phyloP scores from a whole-genome alignment of 2,329 filamentous ascomycete genomes.

The Rutstroemia sp. region DNA sequence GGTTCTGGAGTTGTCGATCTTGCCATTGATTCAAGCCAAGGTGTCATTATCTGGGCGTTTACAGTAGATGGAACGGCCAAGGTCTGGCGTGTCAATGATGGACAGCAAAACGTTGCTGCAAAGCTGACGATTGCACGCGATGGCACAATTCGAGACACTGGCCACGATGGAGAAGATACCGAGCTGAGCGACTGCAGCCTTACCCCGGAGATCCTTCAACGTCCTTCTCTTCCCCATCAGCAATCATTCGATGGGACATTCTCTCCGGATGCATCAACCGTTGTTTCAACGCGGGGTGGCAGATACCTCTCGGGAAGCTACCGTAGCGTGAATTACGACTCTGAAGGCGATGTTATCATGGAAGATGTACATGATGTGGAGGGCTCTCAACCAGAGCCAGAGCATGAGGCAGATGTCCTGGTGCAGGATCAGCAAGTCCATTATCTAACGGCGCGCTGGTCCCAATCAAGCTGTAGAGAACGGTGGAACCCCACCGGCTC shows the following conservation, averaged over 20 bases:
- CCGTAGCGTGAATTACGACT: conserved; percentile 12
- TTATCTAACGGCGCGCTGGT: conserved; percentile 8
- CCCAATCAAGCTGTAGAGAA: background rate
- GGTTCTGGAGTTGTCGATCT: conserved; percentile 42
- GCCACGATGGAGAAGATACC: conserved; percentile 13
- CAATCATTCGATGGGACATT: conserved; percentile 20
- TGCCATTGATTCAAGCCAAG: conserved; percentile 37
- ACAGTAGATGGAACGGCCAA: conserved; percentile 35
- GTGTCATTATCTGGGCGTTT: conserved; percentile 47
- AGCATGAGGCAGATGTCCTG: background rate
- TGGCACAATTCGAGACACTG: conserved; percentile 24
- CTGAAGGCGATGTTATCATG: conserved; percentile 23
- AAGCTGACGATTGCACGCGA: conserved; percentile 22
- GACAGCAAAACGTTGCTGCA: conserved; percentile 7
- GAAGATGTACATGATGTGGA: conserved; percentile 14
- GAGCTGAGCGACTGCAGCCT: conserved; percentile 7
- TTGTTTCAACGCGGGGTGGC: background rate
- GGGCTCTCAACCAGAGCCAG: conserved; percentile 6
- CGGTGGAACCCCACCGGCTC: conserved; percentile 2
- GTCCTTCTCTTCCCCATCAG: background rate
- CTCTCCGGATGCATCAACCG: background rate
- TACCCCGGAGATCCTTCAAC: background rate
- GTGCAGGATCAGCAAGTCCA: conserved; percentile 2
- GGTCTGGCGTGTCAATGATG: conserved; percentile 38
- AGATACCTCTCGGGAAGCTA: conserved; percentile 1